phyloP scores from a whole-genome alignment of 768 basidiomycete genomes.

The Pleurotus djamor region DNA sequence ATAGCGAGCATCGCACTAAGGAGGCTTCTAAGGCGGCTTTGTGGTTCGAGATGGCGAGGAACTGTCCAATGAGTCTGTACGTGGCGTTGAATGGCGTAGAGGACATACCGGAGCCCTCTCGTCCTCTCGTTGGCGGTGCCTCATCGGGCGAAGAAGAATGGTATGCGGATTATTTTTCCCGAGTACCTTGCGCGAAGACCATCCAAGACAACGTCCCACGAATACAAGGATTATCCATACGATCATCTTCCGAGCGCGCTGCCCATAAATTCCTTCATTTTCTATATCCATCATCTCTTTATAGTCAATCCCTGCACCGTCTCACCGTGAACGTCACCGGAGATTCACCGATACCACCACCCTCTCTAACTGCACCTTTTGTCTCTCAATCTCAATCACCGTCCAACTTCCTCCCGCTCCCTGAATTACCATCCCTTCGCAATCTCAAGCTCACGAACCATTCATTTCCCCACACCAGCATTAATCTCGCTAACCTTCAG shows the following conservation, averaged over 20 bases:
- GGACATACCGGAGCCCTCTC: constrained; percentile 3
- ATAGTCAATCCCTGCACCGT: constrained; percentile 4
- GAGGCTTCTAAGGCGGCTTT: constrained; percentile 20
- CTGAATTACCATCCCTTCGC: constrained; percentile 8
- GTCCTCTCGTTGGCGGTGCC: neutral
- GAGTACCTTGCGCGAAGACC: neutral
- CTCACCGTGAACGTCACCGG: constrained; percentile 6
- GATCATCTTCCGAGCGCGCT: neutral
- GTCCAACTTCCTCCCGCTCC: constrained; percentile 6
- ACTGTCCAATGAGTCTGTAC: constrained; percentile 19
- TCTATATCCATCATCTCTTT: neutral
- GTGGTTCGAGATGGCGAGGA: constrained; percentile 26
- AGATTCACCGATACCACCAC: neutral
- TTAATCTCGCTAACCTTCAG: constrained; percentile 14
- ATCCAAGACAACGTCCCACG: neutral
- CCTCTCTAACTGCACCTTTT: neutral
- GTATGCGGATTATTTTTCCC: neutral
- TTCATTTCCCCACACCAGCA: constrained; percentile 15
- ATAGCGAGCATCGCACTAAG: constrained; percentile 9
- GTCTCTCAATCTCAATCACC: neutral
- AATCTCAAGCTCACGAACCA: constrained; percentile 20
- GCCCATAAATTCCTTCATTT: constrained; percentile 5
- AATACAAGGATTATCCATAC: constrained; percentile 3
- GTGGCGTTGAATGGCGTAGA: constrained; percentile 12
- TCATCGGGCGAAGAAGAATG: neutral